These are phyloP conservation scores for Termitomyces heimii DNA, from an alignment of 768 basidiomycete genomes.

Conservation along the genomic window DNA sequence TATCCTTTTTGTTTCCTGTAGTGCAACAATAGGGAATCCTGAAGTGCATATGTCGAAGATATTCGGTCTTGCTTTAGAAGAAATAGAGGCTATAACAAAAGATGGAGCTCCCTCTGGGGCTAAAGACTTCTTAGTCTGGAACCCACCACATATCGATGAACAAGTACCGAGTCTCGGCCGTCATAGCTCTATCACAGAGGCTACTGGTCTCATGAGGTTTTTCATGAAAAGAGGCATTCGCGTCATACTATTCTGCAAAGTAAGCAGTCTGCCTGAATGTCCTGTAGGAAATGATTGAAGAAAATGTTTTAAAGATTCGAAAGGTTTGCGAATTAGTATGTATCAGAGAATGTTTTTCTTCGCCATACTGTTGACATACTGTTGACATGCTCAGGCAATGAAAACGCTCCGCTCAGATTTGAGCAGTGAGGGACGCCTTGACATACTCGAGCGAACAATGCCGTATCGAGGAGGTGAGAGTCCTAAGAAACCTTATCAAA, in stretches of 20 bases:
- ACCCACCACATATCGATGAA: conserved; percentile 52
- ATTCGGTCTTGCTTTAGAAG: conserved; percentile 57
- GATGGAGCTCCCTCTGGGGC: conserved; percentile 80
- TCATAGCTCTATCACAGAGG: conserved; percentile 58
- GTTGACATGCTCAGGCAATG: conserved; percentile 52
- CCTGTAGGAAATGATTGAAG: not conserved
- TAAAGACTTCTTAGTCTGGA: conserved; percentile 82
- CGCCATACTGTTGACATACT: not conserved
- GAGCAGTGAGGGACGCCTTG: conserved; percentile 66
- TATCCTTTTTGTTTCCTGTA: conserved; percentile 74
- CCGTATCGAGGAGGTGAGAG: conserved; percentile 73
- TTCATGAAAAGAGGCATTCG: conserved; percentile 79
- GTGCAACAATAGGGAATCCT: conserved; percentile 81
- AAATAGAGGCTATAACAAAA: conserved; percentile 63
- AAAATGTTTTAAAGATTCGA: conserved; percentile 45
- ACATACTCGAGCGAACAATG: conserved; percentile 72
- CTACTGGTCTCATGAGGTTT: conserved; percentile 66
- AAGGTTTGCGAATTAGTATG: conserved; percentile 78
- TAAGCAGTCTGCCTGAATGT: conserved; percentile 16
- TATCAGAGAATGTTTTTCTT: not conserved
- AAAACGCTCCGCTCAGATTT: conserved; percentile 67
- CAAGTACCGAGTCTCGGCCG: conserved; percentile 49
- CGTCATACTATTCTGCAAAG: conserved; percentile 88
- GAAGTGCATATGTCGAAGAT: conserved; percentile 68
- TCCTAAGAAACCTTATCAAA: not conserved